These are phyloP conservation scores for Ampelomyces quisqualis DNA, from an alignment of 2,329 filamentous ascomycete genomes.

Conservation along the genomic window DNA sequence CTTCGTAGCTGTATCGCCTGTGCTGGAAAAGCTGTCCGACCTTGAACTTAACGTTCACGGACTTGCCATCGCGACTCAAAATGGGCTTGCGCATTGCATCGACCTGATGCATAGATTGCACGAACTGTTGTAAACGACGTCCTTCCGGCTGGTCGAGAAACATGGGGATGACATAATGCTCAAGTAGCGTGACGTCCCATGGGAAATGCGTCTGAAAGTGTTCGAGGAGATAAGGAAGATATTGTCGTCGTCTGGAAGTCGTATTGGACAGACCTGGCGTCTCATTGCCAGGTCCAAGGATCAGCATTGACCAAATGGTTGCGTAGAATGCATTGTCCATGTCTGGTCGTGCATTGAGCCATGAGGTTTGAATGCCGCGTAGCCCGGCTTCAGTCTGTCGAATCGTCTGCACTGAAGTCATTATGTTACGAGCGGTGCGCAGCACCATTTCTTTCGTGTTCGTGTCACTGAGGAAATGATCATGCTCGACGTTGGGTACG, in stretches of 20 bases:
- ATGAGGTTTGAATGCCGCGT: constrained; percentile 24
- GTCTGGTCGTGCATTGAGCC: constrained; percentile 46
- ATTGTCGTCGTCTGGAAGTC: constrained; percentile 52
- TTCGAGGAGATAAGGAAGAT: constrained; percentile 64
- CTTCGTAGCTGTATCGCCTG: constrained; percentile 74
- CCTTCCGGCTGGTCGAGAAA: constrained; percentile 56
- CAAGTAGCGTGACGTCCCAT: constrained; percentile 71
- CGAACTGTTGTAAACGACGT: constrained; percentile 54
- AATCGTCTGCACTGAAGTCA: constrained; percentile 64
- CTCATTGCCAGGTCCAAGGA: constrained; percentile 42
- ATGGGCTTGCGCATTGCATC: constrained; percentile 56
- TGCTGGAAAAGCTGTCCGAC: constrained; percentile 85
- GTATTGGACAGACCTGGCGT: constrained; percentile 16
- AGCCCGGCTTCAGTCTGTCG: constrained; percentile 29
- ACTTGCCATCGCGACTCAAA: constrained; percentile 13
- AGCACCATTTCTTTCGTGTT: constrained; percentile 67
- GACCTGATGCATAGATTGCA: constrained; percentile 57
- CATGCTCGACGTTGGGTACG: constrained; percentile 41
- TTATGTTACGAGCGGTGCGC: constrained; percentile 78
- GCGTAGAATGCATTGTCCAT: constrained; percentile 67
- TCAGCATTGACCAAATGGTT: constrained; percentile 67
- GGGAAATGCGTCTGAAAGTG: constrained; percentile 66
- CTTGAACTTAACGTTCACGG: constrained; percentile 32
- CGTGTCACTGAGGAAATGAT: constrained; percentile 64
- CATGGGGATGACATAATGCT: constrained; percentile 66